Conservation (phyloP, 192 early-diverging fungal species). For the Haplosporangium gracile region DNA sequence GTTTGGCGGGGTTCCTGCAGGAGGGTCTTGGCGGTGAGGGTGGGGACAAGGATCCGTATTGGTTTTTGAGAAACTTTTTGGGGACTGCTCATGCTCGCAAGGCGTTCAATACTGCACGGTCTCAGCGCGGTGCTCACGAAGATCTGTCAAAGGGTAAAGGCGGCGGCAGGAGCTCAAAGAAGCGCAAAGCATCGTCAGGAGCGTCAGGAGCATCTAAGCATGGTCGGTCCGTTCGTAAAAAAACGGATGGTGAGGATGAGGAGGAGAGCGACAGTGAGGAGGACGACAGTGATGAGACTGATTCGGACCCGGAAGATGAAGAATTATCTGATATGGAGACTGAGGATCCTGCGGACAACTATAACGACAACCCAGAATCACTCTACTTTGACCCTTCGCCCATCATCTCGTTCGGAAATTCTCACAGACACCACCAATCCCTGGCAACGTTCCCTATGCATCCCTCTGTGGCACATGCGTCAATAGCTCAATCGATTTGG, state of each 20-base stretch:
- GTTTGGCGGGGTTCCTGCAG: conserved; percentile 69
- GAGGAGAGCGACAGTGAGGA: conserved; percentile 6
- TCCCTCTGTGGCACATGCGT: conserved; percentile 13
- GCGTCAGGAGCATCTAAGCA: neutral
- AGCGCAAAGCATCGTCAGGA: conserved; percentile 21
- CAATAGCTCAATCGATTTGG: conserved; percentile 16
- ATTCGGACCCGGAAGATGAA: conserved; percentile 3
- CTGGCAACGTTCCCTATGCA: conserved; percentile 35
- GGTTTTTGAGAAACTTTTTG: conserved; percentile 66
- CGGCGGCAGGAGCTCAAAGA: conserved; percentile 3
- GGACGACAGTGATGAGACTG: conserved; percentile 12
- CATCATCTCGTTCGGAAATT: conserved; percentile 33
- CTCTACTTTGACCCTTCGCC: conserved; percentile 18
- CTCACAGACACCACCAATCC: conserved; percentile 15
- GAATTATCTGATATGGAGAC: neutral
- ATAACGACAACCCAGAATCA: neutral
- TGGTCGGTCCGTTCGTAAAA: conserved; percentile 22
- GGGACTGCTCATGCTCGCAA: conserved; percentile 58
- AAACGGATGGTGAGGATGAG: neutral
- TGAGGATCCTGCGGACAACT: conserved; percentile 1
- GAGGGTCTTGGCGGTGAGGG: conserved; percentile 62
- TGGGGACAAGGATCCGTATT: conserved; percentile 60
- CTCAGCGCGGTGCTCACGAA: conserved; percentile 17
- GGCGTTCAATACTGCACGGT: conserved; percentile 45
- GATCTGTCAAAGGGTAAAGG: neutral